A percentile compares a stretch with the other conserved stretches of the same genome.
Evolutionary conservation across 768 basidiomycete species (phyloP).

Genomic region (Hydnomerulius pinastri): DNA sequence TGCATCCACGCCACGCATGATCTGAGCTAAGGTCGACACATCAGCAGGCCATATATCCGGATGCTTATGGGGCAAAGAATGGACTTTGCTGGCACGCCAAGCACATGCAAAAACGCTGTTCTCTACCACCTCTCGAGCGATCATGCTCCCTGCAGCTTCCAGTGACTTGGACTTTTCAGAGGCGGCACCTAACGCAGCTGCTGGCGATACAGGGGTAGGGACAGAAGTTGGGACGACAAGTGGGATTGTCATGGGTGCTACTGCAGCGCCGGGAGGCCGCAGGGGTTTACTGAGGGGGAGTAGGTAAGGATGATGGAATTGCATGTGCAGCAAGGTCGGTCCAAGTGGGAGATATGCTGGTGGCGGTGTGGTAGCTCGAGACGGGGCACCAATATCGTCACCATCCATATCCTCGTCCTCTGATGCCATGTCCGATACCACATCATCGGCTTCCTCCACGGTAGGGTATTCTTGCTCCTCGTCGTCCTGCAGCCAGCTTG

Average conservation of each 20-base stretch:
- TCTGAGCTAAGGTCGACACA: slow-evolving; percentile 45
- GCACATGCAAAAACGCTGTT: slow-evolving; percentile 69
- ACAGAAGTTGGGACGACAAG: slow-evolving; percentile 51
- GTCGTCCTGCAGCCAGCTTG: slow-evolving; percentile 47
- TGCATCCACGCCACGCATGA: slow-evolving; percentile 32
- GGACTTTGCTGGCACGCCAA: slow-evolving; percentile 50
- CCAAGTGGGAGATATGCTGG: slow-evolving; percentile 74
- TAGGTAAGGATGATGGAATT: slow-evolving; percentile 64
- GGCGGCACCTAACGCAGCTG: slow-evolving; percentile 61
- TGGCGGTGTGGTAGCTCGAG: slow-evolving; percentile 68
- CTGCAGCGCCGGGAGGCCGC: slow-evolving; percentile 56
- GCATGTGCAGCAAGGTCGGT: slow-evolving; percentile 63
- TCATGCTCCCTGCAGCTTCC: slow-evolving; percentile 62
- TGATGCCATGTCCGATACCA: slow-evolving; percentile 41
- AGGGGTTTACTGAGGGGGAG: slow-evolving; percentile 64
- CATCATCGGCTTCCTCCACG: slow-evolving; percentile 38
- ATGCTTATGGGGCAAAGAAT: slow-evolving; percentile 11
- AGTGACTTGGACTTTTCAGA: slow-evolving; percentile 68
- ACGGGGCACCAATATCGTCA: slow-evolving; percentile 27
- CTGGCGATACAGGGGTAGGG: slow-evolving; percentile 85
- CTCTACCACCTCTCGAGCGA: slow-evolving; percentile 73
- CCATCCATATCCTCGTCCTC: slow-evolving; percentile 42
- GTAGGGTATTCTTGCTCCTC: slow-evolving; percentile 46
- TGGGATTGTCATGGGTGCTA: slow-evolving; percentile 46
- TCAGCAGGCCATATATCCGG: slow-evolving; percentile 62